These are phyloP conservation scores for Ustilago xerochloae DNA, from an alignment of 1,284 basidiomycete genomes.

Conservation along the genomic window DNA sequence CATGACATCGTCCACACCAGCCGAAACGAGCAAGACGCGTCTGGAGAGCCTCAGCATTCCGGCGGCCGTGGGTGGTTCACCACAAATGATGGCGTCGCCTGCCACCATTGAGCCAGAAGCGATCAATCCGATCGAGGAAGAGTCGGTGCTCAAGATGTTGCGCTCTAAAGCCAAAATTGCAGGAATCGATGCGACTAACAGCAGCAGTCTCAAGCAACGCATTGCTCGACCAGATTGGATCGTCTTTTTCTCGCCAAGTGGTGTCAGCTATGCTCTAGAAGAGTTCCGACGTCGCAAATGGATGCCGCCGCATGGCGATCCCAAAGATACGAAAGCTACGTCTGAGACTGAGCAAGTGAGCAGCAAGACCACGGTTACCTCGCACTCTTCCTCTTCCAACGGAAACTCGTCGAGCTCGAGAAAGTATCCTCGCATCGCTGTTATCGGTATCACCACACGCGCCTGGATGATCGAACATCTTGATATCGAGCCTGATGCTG, in stretches of 20 bases:
- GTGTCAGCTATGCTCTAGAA: slow-evolving; percentile 60
- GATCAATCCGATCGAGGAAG: slow-evolving; percentile 43
- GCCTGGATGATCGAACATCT: slow-evolving; percentile 56
- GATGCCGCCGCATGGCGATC: slow-evolving; percentile 49
- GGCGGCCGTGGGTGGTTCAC: slow-evolving; percentile 26
- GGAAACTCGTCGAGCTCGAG: background rate
- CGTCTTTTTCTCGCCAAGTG: slow-evolving; percentile 67
- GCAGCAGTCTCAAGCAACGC: slow-evolving; percentile 2
- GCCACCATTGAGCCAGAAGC: slow-evolving; percentile 27
- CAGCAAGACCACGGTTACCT: slow-evolving; percentile 24
- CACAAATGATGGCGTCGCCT: slow-evolving; percentile 30
- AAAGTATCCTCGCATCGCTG: slow-evolving; percentile 57
- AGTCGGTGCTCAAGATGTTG: slow-evolving; percentile 30
- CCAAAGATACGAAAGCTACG: background rate
- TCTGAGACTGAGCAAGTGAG: slow-evolving; percentile 3
- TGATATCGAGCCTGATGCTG: slow-evolving; percentile 57
- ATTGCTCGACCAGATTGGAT: slow-evolving; percentile 61
- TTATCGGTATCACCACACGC: slow-evolving; percentile 59
- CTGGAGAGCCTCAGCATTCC: slow-evolving; percentile 16
- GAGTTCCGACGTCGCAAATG: slow-evolving; percentile 54
- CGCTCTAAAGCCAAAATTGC: slow-evolving; percentile 26
- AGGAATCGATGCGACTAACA: background rate
- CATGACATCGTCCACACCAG: slow-evolving; percentile 38
- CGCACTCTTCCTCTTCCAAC: slow-evolving; percentile 9
- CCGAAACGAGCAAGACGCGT: slow-evolving; percentile 19